phyloP scores from a whole-genome alignment of 2,329 filamentous ascomycete species.

The Ophiostoma perfectum region DNA sequence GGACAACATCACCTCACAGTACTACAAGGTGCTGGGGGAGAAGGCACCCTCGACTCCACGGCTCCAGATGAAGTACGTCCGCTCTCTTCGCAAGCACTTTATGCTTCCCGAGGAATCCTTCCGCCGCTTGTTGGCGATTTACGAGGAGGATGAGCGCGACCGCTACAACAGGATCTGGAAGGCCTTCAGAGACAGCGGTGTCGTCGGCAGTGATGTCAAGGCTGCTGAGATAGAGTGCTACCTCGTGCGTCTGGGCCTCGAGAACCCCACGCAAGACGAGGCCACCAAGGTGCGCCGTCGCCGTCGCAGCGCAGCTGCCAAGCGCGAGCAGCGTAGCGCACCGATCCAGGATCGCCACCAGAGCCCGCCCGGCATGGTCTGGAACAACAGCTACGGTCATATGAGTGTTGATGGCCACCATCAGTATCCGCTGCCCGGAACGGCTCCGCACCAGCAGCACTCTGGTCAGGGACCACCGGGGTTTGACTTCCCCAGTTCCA shows the following conservation, averaged over 20 bases:
- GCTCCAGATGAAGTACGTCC: slow-evolving; percentile 53
- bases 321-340: not conserved
- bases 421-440: slow-evolving; percentile 14
- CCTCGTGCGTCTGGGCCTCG: slow-evolving; percentile 44
- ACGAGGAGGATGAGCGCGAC: slow-evolving; percentile 38
- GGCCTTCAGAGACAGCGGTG: slow-evolving; percentile 46
- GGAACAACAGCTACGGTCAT: slow-evolving; percentile 9
- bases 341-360: not conserved
- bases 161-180: slow-evolving; percentile 41
- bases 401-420: not conserved
- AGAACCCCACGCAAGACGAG: slow-evolving; percentile 41
- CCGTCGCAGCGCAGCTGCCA: slow-evolving; percentile 34
- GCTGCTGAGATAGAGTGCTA: slow-evolving; percentile 46
- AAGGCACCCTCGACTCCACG: slow-evolving; percentile 36
- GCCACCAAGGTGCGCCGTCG: slow-evolving; percentile 40
- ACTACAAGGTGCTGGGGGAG: slow-evolving; percentile 33
- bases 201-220: slow-evolving; percentile 48
- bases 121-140: slow-evolving; percentile 37
- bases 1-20: slow-evolving; percentile 47
- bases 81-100: slow-evolving; percentile 45
- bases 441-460: not conserved
- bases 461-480: not conserved
- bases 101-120: slow-evolving; percentile 39
- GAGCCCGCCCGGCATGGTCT: not conserved
- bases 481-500: not conserved